Evolutionary conservation across 177 flowering plant genomes (phyloP).

Genomic region (Vitis hybrid): DNA sequence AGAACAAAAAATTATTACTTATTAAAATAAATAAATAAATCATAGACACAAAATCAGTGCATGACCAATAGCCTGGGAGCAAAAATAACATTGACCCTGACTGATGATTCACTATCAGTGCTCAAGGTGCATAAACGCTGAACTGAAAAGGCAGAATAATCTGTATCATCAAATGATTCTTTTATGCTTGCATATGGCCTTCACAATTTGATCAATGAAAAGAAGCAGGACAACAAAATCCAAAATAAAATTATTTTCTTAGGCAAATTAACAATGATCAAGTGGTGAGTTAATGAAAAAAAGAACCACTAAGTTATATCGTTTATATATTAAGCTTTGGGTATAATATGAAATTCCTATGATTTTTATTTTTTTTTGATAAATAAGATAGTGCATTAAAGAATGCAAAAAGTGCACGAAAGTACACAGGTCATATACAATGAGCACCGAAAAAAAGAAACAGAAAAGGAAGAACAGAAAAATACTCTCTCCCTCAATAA

Average conservation of each 20-base stretch:
- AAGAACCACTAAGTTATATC: background rate
- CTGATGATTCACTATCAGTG: background rate
- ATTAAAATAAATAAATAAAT: background rate
- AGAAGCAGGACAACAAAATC: background rate
- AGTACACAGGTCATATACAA: too few species aligned
- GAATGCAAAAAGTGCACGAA: too few species aligned
- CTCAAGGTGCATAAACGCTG: background rate
- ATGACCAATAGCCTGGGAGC: background rate
- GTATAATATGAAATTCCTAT: background rate
- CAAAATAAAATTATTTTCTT: background rate
- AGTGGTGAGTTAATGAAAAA: background rate
- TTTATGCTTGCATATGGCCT: too few species aligned
- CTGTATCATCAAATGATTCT: background rate
- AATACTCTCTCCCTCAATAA: too few species aligned
- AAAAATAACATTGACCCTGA: background rate
- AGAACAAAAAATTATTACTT: background rate
- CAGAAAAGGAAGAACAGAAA: too few species aligned
- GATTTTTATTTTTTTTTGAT: background rate
- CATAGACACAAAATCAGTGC: background rate
- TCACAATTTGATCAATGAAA: background rate
- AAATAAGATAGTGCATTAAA: background rate
- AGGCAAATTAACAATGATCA: constrained; percentile 1
- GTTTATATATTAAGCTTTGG: background rate
- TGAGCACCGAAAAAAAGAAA: too few species aligned
- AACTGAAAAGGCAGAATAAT: background rate